Evolutionary conservation across 768 basidiomycete genomes (phyloP), one percentile per base, ranked within the genome.

Genomic region (Pulveroboletus sp.): DNA sequence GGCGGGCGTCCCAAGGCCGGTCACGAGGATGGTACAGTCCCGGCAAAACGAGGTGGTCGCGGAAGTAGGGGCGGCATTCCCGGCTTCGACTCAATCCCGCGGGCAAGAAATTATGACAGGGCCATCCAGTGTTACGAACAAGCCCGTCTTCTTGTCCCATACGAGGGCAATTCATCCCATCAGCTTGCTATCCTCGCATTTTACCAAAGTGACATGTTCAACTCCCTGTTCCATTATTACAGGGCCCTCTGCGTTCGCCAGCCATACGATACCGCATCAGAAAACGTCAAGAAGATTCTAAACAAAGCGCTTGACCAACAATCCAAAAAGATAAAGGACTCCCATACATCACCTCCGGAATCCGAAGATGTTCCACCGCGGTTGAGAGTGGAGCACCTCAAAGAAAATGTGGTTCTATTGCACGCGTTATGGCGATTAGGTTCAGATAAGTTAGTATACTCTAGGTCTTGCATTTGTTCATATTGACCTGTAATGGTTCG

Each of bases 131-230:
- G 84, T 63, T 99, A 97, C 66, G 84, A 90, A 40, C 87, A 90
- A 53, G 94, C 97, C 2, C 77, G 87, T 34, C 62, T 84, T 25
- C 75, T 99, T 9, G 72, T 89, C 6, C 95, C 97, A 0, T 76
- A 86, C 47, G 90, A 95, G 55, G 97, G 95, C 56, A 94, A 97
- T 61, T 81, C 97, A 1, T 95, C 88, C 17, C 95, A 98, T 65
- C 97, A 98, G 67, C 82, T 98, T 17, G 97, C 95, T 5, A 94
- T 97, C 51, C 79, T 97, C 27, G 80, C 92, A 3, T 83, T 86
- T 5, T 94, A 97, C 66, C 76, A 86, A 57, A 77, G 79, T 52
- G 92, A 98, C 68, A 74, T 79, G n/a, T 93, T 95, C 59, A 69
- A 74, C 27, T 85, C 90, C 25, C 72, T 91, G 9, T 78, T 88